Evolutionary conservation across 495 filamentous ascomycete genomes (phyloP), one percentile per base, ranked within the genome.

Genomic region (Penicillium cosmopolitanum): DNA sequence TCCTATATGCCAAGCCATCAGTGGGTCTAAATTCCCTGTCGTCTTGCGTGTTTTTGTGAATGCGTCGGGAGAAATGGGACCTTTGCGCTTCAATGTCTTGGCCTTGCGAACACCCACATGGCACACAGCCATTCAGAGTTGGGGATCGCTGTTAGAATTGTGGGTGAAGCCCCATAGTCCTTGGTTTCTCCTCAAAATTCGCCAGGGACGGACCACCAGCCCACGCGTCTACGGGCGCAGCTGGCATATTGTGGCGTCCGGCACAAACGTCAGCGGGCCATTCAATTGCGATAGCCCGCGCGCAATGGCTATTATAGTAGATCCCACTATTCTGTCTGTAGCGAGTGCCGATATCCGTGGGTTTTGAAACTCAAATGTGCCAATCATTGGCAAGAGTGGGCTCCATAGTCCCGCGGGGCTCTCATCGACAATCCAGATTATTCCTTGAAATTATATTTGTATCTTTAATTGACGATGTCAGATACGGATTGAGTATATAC

Each of bases 161-260:
- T 46, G 42, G 42, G 42, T 23, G 36, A 12, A 38, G 36, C 36
- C 44, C 44, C 44, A n/a, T 44, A 16, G 42, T 44, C 42, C n/a
- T 44, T 44, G n/a, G 15, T 18, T 44, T 44, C 42, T 18, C 42
- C 42, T 19, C 42, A 19, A 43, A 7, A 9, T 18, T 10, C 15
- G 15, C n/a, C 9, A 38, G 42, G 16, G 9, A 44, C 16, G 42
- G 42, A 57, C 64, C 55, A 61, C 48, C 40, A 47, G 54, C 50
- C 64, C 64, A 59, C 65, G 62, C 62, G 65, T 62, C 65, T 31
- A 51, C 11, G 16, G 42, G 43, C 33, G 21, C 36, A 53, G 35
- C 16, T 5, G 38, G 46, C 31, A n/a, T 16, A 23, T 52, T 57
- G 60, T 63, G 64, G 64, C 61, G 60, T 12, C 5, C 44, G 1